A percentile compares a stretch with the other conserved stretches of the same genome.
Evolutionary conservation across 2,329 filamentous ascomycete species (phyloP).

Genomic region (Camillea tinctor): DNA sequence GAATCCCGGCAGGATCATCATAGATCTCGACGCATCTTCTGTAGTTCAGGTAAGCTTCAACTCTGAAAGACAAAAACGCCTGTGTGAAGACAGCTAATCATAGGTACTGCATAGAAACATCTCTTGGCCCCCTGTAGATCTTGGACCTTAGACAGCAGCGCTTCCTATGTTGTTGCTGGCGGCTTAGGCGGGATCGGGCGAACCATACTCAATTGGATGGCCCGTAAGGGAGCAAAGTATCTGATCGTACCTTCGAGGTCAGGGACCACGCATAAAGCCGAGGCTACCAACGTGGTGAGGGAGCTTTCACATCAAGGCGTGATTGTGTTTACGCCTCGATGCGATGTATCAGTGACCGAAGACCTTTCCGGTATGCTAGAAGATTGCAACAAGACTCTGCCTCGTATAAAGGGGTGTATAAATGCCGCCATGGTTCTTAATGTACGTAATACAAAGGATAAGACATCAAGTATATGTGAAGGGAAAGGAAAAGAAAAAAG

Average conservation of each 20-base stretch:
- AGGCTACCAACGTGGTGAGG: not conserved
- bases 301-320: constrained; percentile 1
- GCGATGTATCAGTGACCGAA: constrained; percentile 4
- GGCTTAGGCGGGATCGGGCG: constrained; percentile 16
- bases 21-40: not conserved
- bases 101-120: not conserved
- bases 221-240: constrained; percentile 15
- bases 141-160: constrained; percentile 8
- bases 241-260: constrained; percentile 21
- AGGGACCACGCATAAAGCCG: constrained; percentile 5
- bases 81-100: not conserved
- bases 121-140: not conserved
- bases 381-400: constrained; percentile 3
- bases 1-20: constrained; percentile 10
- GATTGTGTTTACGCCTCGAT: not conserved
- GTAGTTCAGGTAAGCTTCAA: constrained; percentile 5
- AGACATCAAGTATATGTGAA: too few species aligned
- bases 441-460: constrained; percentile 2
- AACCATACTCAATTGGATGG: constrained; percentile 23
- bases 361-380: not conserved
- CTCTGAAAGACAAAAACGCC: not conserved
- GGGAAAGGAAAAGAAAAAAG: too few species aligned
- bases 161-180: constrained; percentile 12
- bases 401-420: constrained; percentile 17
- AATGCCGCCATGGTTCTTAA: constrained; percentile 10